These are phyloP conservation scores for Atkinsonella hypoxylon DNA, from an alignment of 2,329 filamentous ascomycete genomes.

Conservation along the genomic window DNA sequence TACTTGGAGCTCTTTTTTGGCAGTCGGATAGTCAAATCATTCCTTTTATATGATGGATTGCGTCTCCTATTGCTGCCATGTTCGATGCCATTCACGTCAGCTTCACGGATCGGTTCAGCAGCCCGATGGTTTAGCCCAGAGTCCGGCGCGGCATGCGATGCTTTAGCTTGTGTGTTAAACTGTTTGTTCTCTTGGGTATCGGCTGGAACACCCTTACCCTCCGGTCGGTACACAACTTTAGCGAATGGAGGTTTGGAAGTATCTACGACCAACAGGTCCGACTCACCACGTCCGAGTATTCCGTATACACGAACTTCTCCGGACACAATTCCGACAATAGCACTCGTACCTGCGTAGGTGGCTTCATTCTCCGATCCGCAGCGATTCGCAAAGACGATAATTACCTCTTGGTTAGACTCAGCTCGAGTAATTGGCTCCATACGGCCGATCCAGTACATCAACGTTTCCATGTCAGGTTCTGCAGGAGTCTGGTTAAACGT, in stretches of 20 bases:
- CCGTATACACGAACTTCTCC: slow-evolving; percentile 60
- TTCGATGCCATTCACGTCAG: neutral
- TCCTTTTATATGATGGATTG: neutral
- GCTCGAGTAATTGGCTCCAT: slow-evolving; percentile 51
- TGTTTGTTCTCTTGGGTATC: neutral
- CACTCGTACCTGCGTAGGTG: slow-evolving; percentile 62
- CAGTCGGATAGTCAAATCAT: neutral
- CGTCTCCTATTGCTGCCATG: neutral
- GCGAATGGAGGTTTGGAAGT: slow-evolving; percentile 34
- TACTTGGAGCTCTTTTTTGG: neutral
- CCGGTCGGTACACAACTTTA: slow-evolving; percentile 26
- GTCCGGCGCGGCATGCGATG: neutral
- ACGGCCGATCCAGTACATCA: slow-evolving; percentile 64
- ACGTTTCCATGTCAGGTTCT: slow-evolving; percentile 58
- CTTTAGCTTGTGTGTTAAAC: neutral
- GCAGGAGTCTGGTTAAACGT: slow-evolving; percentile 34
- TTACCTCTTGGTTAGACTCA: slow-evolving; percentile 43
- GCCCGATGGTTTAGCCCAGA: neutral
- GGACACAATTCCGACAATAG: slow-evolving; percentile 52
- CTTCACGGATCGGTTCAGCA: neutral
- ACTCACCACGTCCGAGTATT: slow-evolving; percentile 56
- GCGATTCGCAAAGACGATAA: slow-evolving; percentile 61
- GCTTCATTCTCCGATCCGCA: slow-evolving; percentile 53
- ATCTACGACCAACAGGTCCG: slow-evolving; percentile 57
- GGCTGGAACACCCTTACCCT: neutral